Conservation (phyloP, 169 alveolate species). For the Cryptosporidium meleagridis region DNA sequence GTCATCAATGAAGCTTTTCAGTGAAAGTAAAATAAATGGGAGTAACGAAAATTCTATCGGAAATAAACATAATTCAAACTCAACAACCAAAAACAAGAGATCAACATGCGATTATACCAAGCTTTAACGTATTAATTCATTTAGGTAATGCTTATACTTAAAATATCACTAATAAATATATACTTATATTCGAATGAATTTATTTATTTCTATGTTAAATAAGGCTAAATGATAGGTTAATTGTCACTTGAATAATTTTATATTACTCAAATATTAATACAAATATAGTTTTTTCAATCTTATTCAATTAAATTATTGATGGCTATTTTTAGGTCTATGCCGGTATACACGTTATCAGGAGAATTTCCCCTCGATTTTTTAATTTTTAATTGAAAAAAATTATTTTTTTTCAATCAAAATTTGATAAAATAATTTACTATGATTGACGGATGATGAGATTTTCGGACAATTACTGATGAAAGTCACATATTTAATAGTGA, state of each 20-base stretch:
- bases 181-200: background rate
- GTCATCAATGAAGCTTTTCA: background rate
- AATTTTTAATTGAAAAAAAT: background rate
- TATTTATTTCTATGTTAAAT: background rate
- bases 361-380: background rate
- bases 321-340: background rate
- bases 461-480: background rate
- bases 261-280: background rate
- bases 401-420: background rate
- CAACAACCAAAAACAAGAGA: background rate
- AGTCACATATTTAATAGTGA: background rate
- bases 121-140: background rate
- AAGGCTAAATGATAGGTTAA: background rate
- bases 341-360: background rate
- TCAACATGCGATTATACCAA: conserved; percentile 3
- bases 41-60: background rate
- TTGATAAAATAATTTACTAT: background rate
- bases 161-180: background rate
- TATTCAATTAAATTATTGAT: too few species aligned
- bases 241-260: background rate
- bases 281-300: too few species aligned
- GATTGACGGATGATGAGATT: background rate
- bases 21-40: background rate
- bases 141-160: conserved; percentile 5
- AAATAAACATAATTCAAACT: background rate